Conservation (phyloP, 1,284 basidiomycete genomes). For the Malassezia psittaci region DNA sequence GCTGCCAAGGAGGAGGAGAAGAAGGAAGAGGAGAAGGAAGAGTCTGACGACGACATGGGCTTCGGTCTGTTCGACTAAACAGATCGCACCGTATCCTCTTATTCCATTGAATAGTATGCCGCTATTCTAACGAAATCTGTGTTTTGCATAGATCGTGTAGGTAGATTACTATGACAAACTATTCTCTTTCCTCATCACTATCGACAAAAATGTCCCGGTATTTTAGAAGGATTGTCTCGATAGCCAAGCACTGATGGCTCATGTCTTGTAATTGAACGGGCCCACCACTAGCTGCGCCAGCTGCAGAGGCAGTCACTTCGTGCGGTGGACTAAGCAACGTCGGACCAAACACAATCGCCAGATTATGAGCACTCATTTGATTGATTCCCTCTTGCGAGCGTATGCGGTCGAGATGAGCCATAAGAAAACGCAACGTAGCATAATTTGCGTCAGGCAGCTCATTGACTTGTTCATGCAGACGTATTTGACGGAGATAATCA, state of each 20-base stretch:
- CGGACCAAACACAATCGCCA: constrained; percentile 94
- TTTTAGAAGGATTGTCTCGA: constrained; percentile 45
- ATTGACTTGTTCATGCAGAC: constrained; percentile 91
- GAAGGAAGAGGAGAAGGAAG: constrained; percentile 48
- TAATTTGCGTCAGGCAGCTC: constrained; percentile 97
- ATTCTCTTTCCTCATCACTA: constrained; percentile 20
- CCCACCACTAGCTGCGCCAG: not conserved
- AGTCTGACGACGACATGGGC: constrained; percentile 46
- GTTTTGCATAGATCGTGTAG: not conserved
- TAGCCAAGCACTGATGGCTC: constrained; percentile 40
- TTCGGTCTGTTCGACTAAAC: constrained; percentile 47
- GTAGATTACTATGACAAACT: not conserved
- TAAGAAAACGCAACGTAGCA: constrained; percentile 86
- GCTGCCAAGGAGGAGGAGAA: constrained; percentile 57
- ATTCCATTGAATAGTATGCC: no score
- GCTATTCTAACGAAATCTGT: not conserved
- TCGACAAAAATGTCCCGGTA: constrained; percentile 45
- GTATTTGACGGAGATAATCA: constrained; percentile 62
- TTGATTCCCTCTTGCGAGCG: constrained; percentile 54
- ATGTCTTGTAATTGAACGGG: constrained; percentile 39
- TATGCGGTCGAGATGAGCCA: constrained; percentile 70
- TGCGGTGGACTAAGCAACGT: constrained; percentile 55
- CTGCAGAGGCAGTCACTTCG: constrained; percentile 9
- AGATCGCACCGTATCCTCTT: not conserved
- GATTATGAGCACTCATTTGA: constrained; percentile 84